Evolutionary conservation across 768 basidiomycete genomes (phyloP), one percentile per base, ranked within the genome.

Genomic region (Hydnomerulius pinastri): DNA sequence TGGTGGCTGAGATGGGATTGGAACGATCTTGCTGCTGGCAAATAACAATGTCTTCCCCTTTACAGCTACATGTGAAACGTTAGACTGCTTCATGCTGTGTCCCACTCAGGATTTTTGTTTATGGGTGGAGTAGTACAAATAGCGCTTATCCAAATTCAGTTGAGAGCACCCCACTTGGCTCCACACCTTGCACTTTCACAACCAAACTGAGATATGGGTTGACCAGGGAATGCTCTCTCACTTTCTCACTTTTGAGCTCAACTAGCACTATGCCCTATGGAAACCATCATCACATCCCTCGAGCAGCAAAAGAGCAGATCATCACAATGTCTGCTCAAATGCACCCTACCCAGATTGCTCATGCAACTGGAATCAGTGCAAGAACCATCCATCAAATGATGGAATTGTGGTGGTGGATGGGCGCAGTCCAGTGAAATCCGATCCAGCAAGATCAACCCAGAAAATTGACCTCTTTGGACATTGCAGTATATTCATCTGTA

Each of bases 1-100:
- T 17, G 1, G 67, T 35, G 2, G 63, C 54, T 0, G 38, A 17
- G 6, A 66, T 54, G 1, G 29, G 29, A 13, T 74, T 67, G 0
- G 65, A 39, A 1, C 38, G 37, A 4, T 60, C 64, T 2, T 48
- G 4, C 46, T 75, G 71, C 6, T 23, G n/a, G 0, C 70, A 61
- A 62, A 67, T 73, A 49, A 56, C 66, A 9, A 71, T 55, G 20
- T 72, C 68, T 48, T 75, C 69, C 1, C 70, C 70, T 4, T 50
- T 38, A n/a, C n/a, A n/a, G n/a, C n/a, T n/a, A n/a, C n/a, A n/a
- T n/a, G n/a, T n/a, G n/a, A n/a, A n/a, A n/a, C n/a, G n/a, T n/a
- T n/a, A n/a, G n/a, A n/a, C n/a, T n/a, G 37, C 37, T 39, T 18
- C 4, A 10, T 11, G 11, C 37, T 23, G 18, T 17, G 23, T 25